phyloP scores from a whole-genome alignment of 257 asterid genomes.

The Catharanthus roseus region DNA sequence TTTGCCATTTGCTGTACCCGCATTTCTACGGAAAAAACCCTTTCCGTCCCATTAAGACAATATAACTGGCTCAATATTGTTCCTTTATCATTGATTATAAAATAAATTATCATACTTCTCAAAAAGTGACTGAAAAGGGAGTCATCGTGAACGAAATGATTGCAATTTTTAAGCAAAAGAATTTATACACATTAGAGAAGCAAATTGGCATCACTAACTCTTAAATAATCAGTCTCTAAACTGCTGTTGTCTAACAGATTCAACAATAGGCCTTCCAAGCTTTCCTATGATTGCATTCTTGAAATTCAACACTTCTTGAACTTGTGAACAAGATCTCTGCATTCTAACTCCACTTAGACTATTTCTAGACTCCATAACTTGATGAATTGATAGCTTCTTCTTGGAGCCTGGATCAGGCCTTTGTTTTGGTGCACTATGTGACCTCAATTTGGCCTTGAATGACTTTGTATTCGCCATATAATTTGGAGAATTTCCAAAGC shows the following conservation, averaged over 20 bases:
- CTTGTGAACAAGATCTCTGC: constrained; percentile 66
- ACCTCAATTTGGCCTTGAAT: constrained; percentile 64
- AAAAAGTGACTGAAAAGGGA: background rate
- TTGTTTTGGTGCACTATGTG: constrained; percentile 74
- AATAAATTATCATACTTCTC: background rate
- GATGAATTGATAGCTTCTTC: constrained; percentile 41
- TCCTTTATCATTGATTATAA: too few relatives aligned
- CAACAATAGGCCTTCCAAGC: constrained; percentile 41
- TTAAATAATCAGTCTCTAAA: constrained; percentile 4
- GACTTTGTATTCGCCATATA: constrained; percentile 87
- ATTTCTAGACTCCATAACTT: constrained; percentile 57
- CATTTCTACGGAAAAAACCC: too few relatives aligned
- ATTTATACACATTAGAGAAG: background rate
- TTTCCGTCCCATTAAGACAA: too few relatives aligned
- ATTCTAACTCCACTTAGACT: constrained; percentile 62
- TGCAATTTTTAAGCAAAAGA: background rate
- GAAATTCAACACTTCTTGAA: constrained; percentile 46
- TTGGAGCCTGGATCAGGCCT: constrained; percentile 54
- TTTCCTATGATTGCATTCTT: constrained; percentile 55
- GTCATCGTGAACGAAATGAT: background rate
- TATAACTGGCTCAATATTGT: too few relatives aligned
- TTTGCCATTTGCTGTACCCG: too few relatives aligned
- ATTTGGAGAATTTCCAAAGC: constrained; percentile 31
- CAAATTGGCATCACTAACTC: background rate
- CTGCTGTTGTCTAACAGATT: constrained; percentile 24